Evolutionary conservation across 2,329 filamentous ascomycete species (phyloP), one percentile per base, ranked within the genome.

Genomic region (Blastomyces silverae): DNA sequence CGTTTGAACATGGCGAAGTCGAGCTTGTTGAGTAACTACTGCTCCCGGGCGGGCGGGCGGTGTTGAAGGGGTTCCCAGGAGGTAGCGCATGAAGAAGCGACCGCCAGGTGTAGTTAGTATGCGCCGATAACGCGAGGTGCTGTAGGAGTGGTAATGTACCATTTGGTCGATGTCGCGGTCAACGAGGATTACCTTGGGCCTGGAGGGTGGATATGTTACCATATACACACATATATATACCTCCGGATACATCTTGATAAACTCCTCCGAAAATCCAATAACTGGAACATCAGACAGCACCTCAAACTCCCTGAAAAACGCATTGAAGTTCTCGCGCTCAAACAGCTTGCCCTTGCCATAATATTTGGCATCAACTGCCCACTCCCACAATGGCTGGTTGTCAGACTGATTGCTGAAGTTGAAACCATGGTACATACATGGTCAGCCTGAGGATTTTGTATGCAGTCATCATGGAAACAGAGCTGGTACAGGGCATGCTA

Each of bases 261-360:
- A 53, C 60, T 62, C 60, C 46, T 62, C 60, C 44, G 60, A 37
- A 53, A 62, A 62, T 46, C 31, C 60, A 52, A 62, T 62, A 20
- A 13, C 60, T 25, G 60, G 60, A 22, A 62, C 13, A 22, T 62
- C 60, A 15, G 60, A 62, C 22, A 62, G 13, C 15, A 62, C 60
- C 2, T 11, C 44, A 62, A 62, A 62, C 15, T 62, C 60, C 7
- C 44, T 46, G 13, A 62, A 25, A 15, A 62, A 52, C 31, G 44
- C 44, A 31, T 62, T 46, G 28, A 52, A 62, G n/a, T 62, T 46
- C 60, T 62, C 46, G 0, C 34, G n/a, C 60, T 37, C 28, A n/a
- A 52, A 52, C 1, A 28, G 60, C 13, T n/a, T 52, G 20, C 60
- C 60, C 28, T 53, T 62, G 60, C 60, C 60, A 20, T 62, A 62